Evolutionary conservation across 495 filamentous ascomycete genomes (phyloP).

Genomic region (Lepraria neglecta): DNA sequence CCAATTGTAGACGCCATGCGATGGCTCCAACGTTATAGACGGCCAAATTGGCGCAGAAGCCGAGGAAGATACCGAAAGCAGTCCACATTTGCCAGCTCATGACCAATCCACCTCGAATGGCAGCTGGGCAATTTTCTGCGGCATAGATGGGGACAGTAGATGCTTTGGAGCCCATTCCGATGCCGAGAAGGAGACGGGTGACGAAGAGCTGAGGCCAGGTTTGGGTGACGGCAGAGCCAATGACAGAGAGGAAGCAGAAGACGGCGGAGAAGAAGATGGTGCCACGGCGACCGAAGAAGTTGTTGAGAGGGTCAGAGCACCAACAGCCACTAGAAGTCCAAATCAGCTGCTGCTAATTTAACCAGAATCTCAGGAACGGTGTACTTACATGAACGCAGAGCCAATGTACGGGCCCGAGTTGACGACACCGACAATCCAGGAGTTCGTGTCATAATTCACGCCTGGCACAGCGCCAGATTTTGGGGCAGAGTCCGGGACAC

Average conservation of each 20-base stretch:
- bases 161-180: conserved; percentile 62
- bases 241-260: conserved; percentile 53
- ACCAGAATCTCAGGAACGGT: neutral
- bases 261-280: conserved; percentile 55
- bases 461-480: conserved; percentile 17
- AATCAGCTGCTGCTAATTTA: neutral
- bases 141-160: conserved; percentile 58
- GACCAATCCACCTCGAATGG: conserved; percentile 56
- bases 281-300: conserved; percentile 50
- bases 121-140: conserved; percentile 55
- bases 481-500: conserved; percentile 40
- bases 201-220: conserved; percentile 55
- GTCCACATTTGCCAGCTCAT: conserved; percentile 59
- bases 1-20: conserved; percentile 59
- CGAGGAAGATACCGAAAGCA: conserved; percentile 58
- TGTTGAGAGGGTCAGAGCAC: conserved; percentile 55
- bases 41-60: conserved; percentile 54
- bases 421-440: conserved; percentile 57
- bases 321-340: conserved; percentile 45
- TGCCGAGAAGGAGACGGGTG: conserved; percentile 52
- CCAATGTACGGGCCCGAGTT: conserved; percentile 49
- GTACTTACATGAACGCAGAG: conserved; percentile 33
- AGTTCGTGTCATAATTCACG: conserved; percentile 38
- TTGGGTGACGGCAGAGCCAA: conserved; percentile 50
- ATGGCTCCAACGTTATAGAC: conserved; percentile 49